These are phyloP conservation scores for Suillus plorans DNA, from an alignment of 768 basidiomycete genomes.

Conservation along the genomic window DNA sequence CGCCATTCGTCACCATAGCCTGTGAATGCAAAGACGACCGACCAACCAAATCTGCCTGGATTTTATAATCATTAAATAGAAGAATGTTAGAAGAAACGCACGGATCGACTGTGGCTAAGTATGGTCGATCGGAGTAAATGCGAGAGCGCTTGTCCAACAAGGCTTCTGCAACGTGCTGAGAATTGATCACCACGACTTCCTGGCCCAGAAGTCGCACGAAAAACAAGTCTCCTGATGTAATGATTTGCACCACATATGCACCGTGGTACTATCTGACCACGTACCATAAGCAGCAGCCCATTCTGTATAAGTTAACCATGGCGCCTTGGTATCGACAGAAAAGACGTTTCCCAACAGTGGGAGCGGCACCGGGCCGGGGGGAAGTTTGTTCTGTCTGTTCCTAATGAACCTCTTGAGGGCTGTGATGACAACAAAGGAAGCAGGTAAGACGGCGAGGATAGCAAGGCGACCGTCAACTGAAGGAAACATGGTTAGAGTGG, in stretches of 20 bases:
- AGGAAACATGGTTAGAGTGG: not conserved
- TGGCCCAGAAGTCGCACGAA: constrained; percentile 1
- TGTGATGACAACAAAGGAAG: too few relatives aligned
- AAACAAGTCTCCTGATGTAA: constrained; percentile 4
- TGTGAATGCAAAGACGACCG: not conserved
- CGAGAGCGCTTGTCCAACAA: constrained; percentile 9
- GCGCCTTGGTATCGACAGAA: constrained; percentile 28
- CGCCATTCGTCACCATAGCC: constrained; percentile 18
- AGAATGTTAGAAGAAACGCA: not conserved
- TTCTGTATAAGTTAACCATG: constrained; percentile 32
- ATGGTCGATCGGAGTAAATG: constrained; percentile 10
- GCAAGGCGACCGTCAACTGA: not conserved
- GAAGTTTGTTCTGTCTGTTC: constrained; percentile 13
- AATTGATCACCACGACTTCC: constrained; percentile 4
- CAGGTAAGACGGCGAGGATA: not conserved
- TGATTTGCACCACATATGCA: not conserved
- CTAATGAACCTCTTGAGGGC: not conserved
- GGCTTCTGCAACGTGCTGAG: not conserved
- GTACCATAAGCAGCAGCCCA: constrained; percentile 30
- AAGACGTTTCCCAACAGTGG: constrained; percentile 35
- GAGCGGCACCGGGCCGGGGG: constrained; percentile 36
- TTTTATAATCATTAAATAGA: not conserved
- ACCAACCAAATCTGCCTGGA: constrained; percentile 5
- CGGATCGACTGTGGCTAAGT: constrained; percentile 1
- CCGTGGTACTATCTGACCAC: not conserved